These are phyloP conservation scores for Pterocarpus macrocarpus DNA, from an alignment of 306 rosid genomes.

Conservation along the genomic window DNA sequence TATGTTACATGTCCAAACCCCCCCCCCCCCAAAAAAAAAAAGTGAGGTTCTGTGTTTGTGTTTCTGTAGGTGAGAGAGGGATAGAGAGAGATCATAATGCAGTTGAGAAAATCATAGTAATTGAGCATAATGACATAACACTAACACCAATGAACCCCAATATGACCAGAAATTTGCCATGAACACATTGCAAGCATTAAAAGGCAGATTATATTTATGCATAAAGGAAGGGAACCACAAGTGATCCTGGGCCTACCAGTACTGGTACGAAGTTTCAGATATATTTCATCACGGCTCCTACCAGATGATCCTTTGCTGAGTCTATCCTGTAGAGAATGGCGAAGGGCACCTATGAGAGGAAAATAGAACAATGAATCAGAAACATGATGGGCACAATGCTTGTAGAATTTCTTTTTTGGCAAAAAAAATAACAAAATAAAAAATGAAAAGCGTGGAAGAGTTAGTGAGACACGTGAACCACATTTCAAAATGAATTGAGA, in stretches of 20 bases:
- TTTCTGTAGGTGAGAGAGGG: not conserved
- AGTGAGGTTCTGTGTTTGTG: not conserved
- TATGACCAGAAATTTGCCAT: not conserved
- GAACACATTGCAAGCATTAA: not conserved
- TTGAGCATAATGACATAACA: not conserved
- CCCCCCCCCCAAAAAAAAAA: not conserved
- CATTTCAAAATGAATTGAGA: constrained; percentile 15
- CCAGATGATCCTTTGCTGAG: constrained; percentile 87
- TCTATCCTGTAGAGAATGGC: constrained; percentile 95
- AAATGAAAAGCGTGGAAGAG: not conserved
- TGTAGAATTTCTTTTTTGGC: not conserved
- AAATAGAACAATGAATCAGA: constrained; percentile 8
- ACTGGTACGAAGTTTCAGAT: constrained; percentile 83
- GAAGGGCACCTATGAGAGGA: constrained; percentile 73
- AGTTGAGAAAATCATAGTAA: not conserved
- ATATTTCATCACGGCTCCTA: constrained; percentile 83
- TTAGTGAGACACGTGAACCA: constrained; percentile 20
- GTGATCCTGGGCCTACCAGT: constrained; percentile 63
- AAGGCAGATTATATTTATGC: not conserved
- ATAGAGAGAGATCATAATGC: not conserved
- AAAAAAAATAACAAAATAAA: not conserved
- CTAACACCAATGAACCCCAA: not conserved
- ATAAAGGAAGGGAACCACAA: constrained; percentile 34
- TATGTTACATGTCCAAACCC: constrained; percentile 5
- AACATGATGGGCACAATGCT: not conserved